phyloP scores from a whole-genome alignment of 164 flowering plant genomes.

The Vitis amurensis region DNA sequence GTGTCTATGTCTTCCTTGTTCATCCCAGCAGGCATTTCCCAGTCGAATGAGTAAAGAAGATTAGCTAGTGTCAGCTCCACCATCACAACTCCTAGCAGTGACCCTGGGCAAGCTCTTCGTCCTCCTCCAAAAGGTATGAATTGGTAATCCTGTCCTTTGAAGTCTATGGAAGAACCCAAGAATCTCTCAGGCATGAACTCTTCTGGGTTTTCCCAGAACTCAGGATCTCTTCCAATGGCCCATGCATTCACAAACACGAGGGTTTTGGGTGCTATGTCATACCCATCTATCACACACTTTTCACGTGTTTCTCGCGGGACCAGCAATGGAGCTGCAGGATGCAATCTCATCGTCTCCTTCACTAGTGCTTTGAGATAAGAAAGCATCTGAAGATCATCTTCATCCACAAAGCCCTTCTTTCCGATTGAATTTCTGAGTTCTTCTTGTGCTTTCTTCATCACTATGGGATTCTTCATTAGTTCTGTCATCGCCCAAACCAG shows the following conservation, averaged over 20 bases:
- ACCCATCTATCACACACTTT: conserved; percentile 25
- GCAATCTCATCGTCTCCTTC: conserved; percentile 35
- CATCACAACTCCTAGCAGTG: conserved; percentile 4
- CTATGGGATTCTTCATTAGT: conserved; percentile 1
- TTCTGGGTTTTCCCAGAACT: conserved; percentile 31
- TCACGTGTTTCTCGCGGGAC: conserved; percentile 16
- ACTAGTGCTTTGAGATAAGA: conserved; percentile 30
- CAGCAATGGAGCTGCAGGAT: conserved; percentile 29
- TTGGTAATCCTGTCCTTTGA: conserved; percentile 15
- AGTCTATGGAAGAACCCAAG: conserved; percentile 10
- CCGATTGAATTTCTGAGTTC: conserved; percentile 16
- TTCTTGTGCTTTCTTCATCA: conserved; percentile 20
- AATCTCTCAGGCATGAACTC: conserved; percentile 39
- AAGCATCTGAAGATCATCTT: conserved; percentile 23
- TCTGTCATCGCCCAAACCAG: conserved; percentile 32
- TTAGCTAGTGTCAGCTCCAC: conserved; percentile 15
- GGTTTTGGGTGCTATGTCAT: conserved; percentile 29
- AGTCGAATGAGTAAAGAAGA: conserved; percentile 9
- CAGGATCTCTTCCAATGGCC: conserved; percentile 39
- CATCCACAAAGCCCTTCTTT: conserved; percentile 10
- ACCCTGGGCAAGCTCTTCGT: conserved; percentile 20
- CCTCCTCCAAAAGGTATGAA: conserved; percentile 24
- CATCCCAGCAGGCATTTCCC: conserved; percentile 14
- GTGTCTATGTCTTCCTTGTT: conserved; percentile 12
- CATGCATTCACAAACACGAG: conserved; percentile 32